Evolutionary conservation across 176 grass and related monocot genomes (phyloP).

Genomic region (Ananas comosus): DNA sequence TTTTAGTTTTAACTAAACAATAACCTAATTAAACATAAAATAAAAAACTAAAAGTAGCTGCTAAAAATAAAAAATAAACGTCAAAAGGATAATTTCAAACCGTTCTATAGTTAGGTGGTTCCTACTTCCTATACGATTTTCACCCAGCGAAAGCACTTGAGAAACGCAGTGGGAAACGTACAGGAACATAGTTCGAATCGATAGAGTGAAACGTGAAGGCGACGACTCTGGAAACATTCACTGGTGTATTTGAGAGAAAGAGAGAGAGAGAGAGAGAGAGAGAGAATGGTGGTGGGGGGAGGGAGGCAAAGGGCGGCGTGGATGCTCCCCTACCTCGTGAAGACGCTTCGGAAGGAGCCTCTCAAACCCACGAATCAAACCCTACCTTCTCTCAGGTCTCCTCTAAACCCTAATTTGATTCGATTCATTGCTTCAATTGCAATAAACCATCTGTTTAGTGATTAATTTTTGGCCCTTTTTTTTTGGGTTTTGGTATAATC

Average conservation of each 20-base stretch:
- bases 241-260: background rate
- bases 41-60: no score
- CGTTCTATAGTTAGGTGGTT: no score
- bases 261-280: slow-evolving; percentile 12
- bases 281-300: slow-evolving; percentile 26
- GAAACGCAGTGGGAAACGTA: no score
- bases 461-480: background rate
- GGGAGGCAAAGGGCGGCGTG: slow-evolving; percentile 51
- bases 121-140: no score
- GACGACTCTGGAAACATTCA: no score
- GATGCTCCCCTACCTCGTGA: slow-evolving; percentile 62
- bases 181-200: no score
- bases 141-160: no score
- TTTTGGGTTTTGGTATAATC: slow-evolving; percentile 9
- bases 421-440: slow-evolving; percentile 6
- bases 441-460: slow-evolving; percentile 2
- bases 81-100: no score
- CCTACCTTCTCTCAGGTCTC: slow-evolving; percentile 73
- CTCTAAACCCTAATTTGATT: background rate
- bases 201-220: no score
- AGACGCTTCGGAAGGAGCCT: slow-evolving; percentile 48
- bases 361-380: slow-evolving; percentile 31
- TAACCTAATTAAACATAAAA: no score
- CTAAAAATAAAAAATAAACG: no score
- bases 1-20: no score